These are phyloP conservation scores for Pythium vanterpoolii DNA, from an alignment of 352 stramenopile genomes.

Conservation along the genomic window DNA sequence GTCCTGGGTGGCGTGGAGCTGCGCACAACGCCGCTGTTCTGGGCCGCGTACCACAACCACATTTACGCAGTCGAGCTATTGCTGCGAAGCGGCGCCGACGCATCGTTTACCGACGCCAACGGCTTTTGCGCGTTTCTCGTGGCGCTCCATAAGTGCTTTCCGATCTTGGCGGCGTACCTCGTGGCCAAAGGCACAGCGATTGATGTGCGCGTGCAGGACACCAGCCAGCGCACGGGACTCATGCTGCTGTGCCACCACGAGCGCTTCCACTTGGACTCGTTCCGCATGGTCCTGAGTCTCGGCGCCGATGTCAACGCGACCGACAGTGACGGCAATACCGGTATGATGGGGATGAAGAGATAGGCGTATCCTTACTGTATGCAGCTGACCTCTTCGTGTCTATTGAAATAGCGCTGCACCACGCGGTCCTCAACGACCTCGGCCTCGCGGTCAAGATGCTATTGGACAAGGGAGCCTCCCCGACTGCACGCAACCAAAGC, in stretches of 20 bases:
- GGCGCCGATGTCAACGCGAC: conserved; percentile 46
- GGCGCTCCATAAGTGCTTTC: conserved; percentile 68
- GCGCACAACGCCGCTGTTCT: conserved; percentile 73
- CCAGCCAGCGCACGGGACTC: conserved; percentile 46
- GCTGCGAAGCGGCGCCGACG: conserved; percentile 53
- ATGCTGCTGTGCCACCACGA: conserved; percentile 70
- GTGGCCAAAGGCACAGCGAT: conserved; percentile 72
- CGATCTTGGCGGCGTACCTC: conserved; percentile 73
- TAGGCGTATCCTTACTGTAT: not conserved
- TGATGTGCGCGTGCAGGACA: conserved; percentile 48
- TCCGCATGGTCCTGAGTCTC: conserved; percentile 78
- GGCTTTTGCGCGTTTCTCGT: conserved; percentile 66
- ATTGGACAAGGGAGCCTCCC: conserved; percentile 50
- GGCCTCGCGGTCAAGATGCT: conserved; percentile 64
- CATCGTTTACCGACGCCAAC: conserved; percentile 41
- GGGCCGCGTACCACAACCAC: conserved; percentile 70
- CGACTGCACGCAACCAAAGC: conserved; percentile 38
- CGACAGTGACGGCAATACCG: conserved; percentile 66
- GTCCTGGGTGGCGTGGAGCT: conserved; percentile 42
- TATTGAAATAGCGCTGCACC: conserved; percentile 44
- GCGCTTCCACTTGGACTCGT: conserved; percentile 78
- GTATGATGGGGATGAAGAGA: conserved; percentile 24
- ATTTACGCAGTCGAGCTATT: conserved; percentile 79
- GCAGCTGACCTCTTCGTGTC: not conserved
- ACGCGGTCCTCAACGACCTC: conserved; percentile 61